Percentiles rank a stretch among this genome's conserved stretches.
Conservation (phyloP, 192 early-diverging fungal genomes). For the Backusella westeae region DNA sequence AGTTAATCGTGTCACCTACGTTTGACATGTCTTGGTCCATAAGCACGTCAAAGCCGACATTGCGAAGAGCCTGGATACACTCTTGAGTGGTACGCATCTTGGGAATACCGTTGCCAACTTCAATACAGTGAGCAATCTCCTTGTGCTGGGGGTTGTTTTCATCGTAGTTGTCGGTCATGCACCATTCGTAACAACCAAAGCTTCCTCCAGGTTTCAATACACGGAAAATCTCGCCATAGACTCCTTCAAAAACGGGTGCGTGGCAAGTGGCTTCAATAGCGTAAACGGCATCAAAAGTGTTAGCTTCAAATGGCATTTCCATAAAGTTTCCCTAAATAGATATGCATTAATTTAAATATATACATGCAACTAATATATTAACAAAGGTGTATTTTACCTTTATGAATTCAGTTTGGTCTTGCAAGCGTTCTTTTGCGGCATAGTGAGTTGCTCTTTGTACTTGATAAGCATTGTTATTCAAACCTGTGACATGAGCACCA, state of each 20-base stretch:
- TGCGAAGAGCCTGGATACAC: slow-evolving; percentile 75
- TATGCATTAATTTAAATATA: too few relatives aligned
- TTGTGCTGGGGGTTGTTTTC: slow-evolving; percentile 68
- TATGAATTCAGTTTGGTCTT: slow-evolving; percentile 45
- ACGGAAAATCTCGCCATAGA: slow-evolving; percentile 87
- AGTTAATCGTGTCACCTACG: slow-evolving; percentile 67
- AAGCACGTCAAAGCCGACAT: slow-evolving; percentile 84
- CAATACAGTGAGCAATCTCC: slow-evolving; percentile 79
- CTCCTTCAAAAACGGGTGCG: slow-evolving; percentile 77
- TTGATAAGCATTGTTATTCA: slow-evolving; percentile 98
- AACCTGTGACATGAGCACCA: slow-evolving; percentile 84
- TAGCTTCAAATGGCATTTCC: slow-evolving; percentile 83
- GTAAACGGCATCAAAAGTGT: slow-evolving; percentile 85
- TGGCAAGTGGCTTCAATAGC: slow-evolving; percentile 96
- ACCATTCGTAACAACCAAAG: slow-evolving; percentile 97
- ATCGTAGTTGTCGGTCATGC: slow-evolving; percentile 87
- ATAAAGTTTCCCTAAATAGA: slow-evolving; percentile 80
- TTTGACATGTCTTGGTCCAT: slow-evolving; percentile 60
- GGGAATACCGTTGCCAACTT: slow-evolving; percentile 88
- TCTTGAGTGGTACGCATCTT: slow-evolving; percentile 76
- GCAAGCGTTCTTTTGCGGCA: slow-evolving; percentile 64
- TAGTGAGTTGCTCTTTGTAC: slow-evolving; percentile 75
- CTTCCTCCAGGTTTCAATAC: slow-evolving; percentile 89
- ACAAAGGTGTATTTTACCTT: slow-evolving; percentile 31
- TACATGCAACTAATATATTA: neutral